phyloP scores from a whole-genome alignment of 140 eudicot species.

The Flaveria floridana region DNA sequence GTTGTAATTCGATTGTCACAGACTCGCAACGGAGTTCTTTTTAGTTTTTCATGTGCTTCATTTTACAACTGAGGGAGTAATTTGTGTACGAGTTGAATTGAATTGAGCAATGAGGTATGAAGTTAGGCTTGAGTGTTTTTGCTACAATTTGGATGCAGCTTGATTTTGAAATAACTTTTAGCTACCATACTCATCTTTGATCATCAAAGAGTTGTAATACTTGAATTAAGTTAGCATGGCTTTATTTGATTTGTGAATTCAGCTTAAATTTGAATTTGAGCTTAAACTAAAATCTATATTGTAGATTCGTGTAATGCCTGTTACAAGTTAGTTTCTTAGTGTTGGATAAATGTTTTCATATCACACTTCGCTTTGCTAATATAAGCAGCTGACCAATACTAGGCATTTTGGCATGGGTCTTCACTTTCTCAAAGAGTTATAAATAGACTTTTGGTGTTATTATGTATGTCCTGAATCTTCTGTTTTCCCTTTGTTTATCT shows the following conservation, averaged over 20 bases:
- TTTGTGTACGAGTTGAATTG: not conserved
- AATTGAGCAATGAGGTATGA: constrained; percentile 7
- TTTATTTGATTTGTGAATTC: not conserved
- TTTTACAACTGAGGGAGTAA: not conserved
- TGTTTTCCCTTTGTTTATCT: too few species aligned
- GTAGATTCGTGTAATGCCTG: not conserved
- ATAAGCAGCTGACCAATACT: not conserved
- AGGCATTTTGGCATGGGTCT: not conserved
- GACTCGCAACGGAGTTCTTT: constrained; percentile 6
- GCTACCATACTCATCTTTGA: not conserved
- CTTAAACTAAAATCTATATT: not conserved
- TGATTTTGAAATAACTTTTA: not conserved
- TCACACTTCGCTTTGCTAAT: constrained; percentile 1
- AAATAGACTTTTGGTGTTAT: not conserved
- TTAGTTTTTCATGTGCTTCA: not conserved
- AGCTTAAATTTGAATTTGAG: not conserved
- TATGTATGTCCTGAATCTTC: too few species aligned
- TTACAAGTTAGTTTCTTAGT: not conserved
- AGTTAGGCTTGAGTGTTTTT: not conserved
- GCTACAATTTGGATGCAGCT: not conserved
- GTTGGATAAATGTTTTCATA: not conserved
- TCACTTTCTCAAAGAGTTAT: too few species aligned
- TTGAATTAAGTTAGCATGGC: constrained; percentile 15
- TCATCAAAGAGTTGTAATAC: not conserved
- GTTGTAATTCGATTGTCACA: not conserved